Conservation (phyloP, 371 early-diverging fungal species). For the Lichtheimia corymbifera region DNA sequence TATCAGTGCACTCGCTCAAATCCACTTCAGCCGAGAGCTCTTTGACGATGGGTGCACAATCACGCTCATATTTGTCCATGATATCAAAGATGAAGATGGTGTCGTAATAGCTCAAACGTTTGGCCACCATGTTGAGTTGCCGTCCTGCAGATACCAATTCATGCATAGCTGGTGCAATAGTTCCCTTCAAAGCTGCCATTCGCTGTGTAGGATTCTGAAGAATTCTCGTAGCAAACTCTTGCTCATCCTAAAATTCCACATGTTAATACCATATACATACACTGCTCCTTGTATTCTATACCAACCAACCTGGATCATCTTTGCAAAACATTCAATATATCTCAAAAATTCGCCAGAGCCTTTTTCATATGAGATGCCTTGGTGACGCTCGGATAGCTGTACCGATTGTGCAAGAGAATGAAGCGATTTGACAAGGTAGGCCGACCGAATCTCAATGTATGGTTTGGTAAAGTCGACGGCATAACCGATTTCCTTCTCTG, state of each 20-base stretch:
- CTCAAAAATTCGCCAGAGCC: constrained; percentile 67
- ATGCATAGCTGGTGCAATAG: constrained; percentile 61
- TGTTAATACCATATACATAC: background rate
- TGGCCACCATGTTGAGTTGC: constrained; percentile 60
- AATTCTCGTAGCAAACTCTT: constrained; percentile 62
- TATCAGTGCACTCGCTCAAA: constrained; percentile 47
- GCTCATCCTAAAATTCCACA: constrained; percentile 53
- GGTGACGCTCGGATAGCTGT: constrained; percentile 47
- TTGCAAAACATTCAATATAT: constrained; percentile 60
- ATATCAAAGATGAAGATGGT: constrained; percentile 81
- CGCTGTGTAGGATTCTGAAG: constrained; percentile 63
- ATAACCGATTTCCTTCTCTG: constrained; percentile 62
- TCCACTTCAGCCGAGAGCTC: constrained; percentile 25
- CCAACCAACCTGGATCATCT: constrained; percentile 61
- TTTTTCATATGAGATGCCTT: constrained; percentile 67
- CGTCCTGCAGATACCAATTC: constrained; percentile 69
- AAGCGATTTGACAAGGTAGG: constrained; percentile 68
- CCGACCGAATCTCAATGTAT: constrained; percentile 75
- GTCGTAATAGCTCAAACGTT: constrained; percentile 67
- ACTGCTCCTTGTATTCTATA: background rate
- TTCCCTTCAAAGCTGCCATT: constrained; percentile 51
- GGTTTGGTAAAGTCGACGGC: constrained; percentile 69
- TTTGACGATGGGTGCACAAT: constrained; percentile 20
- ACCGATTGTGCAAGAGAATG: constrained; percentile 55
- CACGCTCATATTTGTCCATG: constrained; percentile 57